Conservation (phyloP, 192 early-diverging fungal species). For the Backusella circina region DNA sequence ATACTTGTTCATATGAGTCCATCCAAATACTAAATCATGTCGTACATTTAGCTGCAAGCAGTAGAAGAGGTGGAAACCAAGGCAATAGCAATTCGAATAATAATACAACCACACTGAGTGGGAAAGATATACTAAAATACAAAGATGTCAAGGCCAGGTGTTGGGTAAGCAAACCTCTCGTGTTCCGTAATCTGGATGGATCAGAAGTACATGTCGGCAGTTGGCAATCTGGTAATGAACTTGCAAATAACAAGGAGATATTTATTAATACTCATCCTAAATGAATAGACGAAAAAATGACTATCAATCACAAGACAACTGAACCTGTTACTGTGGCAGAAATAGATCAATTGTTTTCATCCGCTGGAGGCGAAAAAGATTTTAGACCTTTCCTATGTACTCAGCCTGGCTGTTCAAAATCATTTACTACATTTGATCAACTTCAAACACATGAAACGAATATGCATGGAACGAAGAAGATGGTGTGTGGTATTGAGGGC, state of each 20-base stretch:
- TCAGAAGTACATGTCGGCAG: conserved; percentile 7
- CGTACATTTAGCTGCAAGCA: neutral
- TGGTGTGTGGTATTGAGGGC: conserved; percentile 35
- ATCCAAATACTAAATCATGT: neutral
- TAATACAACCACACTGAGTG: neutral
- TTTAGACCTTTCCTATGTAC: conserved; percentile 35
- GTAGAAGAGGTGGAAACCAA: neutral
- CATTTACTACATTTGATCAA: conserved; percentile 32
- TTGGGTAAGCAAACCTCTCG: conserved; percentile 7
- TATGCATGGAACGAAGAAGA: conserved; percentile 39
- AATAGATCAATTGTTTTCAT: conserved; percentile 30
- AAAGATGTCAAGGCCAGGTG: conserved; percentile 11
- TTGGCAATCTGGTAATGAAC: conserved; percentile 15
- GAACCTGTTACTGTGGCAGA: conserved; percentile 29
- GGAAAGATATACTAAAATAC: conserved; percentile 17
- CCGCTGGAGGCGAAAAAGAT: conserved; percentile 21
- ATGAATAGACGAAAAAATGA: conserved; percentile 25
- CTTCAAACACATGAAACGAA: conserved; percentile 35
- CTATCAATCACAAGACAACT: conserved; percentile 21
- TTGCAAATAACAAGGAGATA: no score
- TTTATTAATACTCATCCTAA: no score
- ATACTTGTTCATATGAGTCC: neutral
- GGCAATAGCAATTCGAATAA: neutral
- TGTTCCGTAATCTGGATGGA: conserved; percentile 17
- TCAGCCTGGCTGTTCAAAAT: conserved; percentile 33